Percentiles rank a stretch among this genome's conserved stretches.
These are phyloP conservation scores for Ceratopteris richardii DNA, from an alignment of 75 land plant species.

Conservation along the genomic window DNA sequence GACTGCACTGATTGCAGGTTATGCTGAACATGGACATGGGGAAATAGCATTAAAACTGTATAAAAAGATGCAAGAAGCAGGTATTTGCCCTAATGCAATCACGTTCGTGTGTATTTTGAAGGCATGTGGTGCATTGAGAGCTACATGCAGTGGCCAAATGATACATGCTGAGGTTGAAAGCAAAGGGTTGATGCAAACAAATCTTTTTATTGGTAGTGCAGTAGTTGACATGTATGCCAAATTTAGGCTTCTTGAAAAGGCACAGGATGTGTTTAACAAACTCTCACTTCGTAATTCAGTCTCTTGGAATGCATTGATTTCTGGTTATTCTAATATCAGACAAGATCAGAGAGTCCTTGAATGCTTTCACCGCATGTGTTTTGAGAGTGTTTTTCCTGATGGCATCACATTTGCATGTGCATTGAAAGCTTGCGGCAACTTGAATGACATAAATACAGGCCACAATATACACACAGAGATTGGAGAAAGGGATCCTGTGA, in stretches of 20 bases:
- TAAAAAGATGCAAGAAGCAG: constrained; percentile 17
- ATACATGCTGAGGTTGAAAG: constrained; percentile 9
- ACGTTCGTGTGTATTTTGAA: constrained; percentile 27
- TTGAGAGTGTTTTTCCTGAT: constrained; percentile 8
- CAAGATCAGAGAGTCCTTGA: constrained; percentile 9
- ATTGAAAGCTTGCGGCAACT: constrained; percentile 10
- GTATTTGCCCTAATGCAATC: constrained; percentile 24
- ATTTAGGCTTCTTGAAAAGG: constrained; percentile 9
- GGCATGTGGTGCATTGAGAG: constrained; percentile 17
- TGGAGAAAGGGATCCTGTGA: constrained; percentile 15
- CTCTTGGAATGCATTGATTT: constrained; percentile 22
- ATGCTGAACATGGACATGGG: constrained; percentile 1
- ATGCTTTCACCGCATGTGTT: constrained; percentile 10
- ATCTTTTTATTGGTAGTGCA: constrained; percentile 1
- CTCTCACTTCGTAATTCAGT: constrained; percentile 18
- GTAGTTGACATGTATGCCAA: constrained; percentile 4
- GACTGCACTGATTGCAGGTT: constrained; percentile 33
- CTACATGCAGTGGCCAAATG: constrained; percentile 14
- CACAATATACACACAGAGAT: constrained; percentile 13
- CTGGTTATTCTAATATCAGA: constrained; percentile 13
- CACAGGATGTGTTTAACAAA: constrained; percentile 4
- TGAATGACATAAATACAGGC: background rate
- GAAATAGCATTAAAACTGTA: constrained; percentile 9
- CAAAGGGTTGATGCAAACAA: constrained; percentile 3
- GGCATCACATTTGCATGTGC: constrained; percentile 11